Evolutionary conservation across 1,284 basidiomycete species (phyloP).

Genomic region (Tremellales sp.): DNA sequence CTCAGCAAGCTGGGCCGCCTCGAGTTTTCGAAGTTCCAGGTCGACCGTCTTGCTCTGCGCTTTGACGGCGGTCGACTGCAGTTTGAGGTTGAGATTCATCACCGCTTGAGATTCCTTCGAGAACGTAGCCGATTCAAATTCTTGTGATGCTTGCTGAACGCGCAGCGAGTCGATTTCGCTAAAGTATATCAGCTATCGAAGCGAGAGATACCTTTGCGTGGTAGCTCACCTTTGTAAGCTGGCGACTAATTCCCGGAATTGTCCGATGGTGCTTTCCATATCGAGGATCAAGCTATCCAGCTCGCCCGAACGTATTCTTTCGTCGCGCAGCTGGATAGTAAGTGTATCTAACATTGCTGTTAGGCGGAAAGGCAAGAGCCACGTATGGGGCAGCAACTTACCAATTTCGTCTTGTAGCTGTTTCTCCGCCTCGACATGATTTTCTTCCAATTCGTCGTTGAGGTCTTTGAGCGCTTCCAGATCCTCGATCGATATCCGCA

Average conservation of each 20-base stretch:
- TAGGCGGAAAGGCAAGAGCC: no score
- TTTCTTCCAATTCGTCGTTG: slow-evolving; percentile 95
- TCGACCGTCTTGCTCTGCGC: slow-evolving; percentile 84
- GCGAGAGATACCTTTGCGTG: not conserved
- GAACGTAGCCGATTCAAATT: slow-evolving; percentile 70
- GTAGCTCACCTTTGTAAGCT: slow-evolving; percentile 67
- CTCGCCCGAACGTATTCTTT: slow-evolving; percentile 59
- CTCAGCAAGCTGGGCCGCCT: slow-evolving; percentile 74
- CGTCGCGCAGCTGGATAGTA: slow-evolving; percentile 66
- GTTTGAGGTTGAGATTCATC: slow-evolving; percentile 85
- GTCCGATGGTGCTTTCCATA: slow-evolving; percentile 76
- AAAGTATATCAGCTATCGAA: not conserved
- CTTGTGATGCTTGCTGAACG: slow-evolving; percentile 74
- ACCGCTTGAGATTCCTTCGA: slow-evolving; percentile 72
- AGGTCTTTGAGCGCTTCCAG: slow-evolving; percentile 93
- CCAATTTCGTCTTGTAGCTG: slow-evolving; percentile 85
- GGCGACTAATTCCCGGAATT: slow-evolving; percentile 85
- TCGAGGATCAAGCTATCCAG: slow-evolving; percentile 78
- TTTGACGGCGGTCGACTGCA: slow-evolving; percentile 83
- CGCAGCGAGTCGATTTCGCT: slow-evolving; percentile 81
- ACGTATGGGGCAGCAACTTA: slow-evolving; percentile 40
- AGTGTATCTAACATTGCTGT: slow-evolving; percentile 58
- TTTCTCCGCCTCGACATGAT: slow-evolving; percentile 90
- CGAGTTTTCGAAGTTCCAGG: slow-evolving; percentile 75
- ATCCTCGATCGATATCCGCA: slow-evolving; percentile 91